A percentile compares a stretch with the other conserved stretches of the same genome.
Evolutionary conservation across 1,284 basidiomycete genomes (phyloP).

Genomic region (Puccinia brachypodii): DNA sequence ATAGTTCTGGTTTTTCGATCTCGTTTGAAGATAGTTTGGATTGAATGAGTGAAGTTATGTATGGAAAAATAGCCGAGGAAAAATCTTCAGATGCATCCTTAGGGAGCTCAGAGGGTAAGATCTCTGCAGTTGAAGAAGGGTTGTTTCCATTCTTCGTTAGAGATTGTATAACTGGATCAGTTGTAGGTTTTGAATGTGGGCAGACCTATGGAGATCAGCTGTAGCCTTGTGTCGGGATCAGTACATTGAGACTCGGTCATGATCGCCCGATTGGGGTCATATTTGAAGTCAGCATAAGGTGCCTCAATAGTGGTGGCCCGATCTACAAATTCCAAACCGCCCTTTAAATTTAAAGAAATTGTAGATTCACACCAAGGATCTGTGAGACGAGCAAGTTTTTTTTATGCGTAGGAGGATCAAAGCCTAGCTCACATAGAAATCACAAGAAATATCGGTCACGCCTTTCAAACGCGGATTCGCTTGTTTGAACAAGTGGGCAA

Average conservation of each 20-base stretch:
- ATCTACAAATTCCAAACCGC: slow-evolving; percentile 78
- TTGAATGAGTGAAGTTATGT: slow-evolving; percentile 65
- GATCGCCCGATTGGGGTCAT: background rate
- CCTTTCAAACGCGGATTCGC: slow-evolving; percentile 64
- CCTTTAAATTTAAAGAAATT: slow-evolving; percentile 59
- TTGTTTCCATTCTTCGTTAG: background rate
- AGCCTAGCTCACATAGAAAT: slow-evolving; percentile 65
- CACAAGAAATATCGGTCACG: slow-evolving; percentile 82
- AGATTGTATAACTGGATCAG: slow-evolving; percentile 61
- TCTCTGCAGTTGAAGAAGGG: slow-evolving; percentile 70
- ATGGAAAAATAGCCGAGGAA: slow-evolving; percentile 67
- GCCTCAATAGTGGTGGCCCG: slow-evolving; percentile 70
- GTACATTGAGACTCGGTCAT: slow-evolving; percentile 13
- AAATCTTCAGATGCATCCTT: slow-evolving; percentile 77
- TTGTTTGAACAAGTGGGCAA: slow-evolving; percentile 64
- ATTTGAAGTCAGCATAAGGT: slow-evolving; percentile 65
- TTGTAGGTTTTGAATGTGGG: slow-evolving; percentile 62
- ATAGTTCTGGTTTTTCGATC: slow-evolving; percentile 54
- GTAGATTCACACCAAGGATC: background rate
- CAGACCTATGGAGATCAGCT: slow-evolving; percentile 57
- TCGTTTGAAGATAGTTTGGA: slow-evolving; percentile 41
- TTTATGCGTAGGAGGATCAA: background rate
- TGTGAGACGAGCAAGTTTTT: background rate
- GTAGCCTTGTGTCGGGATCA: slow-evolving; percentile 56
- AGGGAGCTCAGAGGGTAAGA: slow-evolving; percentile 78